phyloP scores from a whole-genome alignment of 306 rosid genomes.

The Cucumis hystrix region DNA sequence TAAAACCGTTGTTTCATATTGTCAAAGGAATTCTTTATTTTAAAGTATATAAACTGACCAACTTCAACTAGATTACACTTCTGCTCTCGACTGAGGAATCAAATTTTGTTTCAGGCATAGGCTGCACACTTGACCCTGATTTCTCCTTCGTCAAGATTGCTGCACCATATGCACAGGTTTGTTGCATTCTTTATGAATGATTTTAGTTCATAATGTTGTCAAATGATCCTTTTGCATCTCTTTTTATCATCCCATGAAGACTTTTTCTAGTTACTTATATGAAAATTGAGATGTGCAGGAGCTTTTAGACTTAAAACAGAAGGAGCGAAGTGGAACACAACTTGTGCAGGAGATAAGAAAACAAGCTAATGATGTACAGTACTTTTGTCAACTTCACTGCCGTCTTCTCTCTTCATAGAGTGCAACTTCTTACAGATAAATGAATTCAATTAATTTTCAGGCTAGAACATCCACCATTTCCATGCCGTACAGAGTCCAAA shows the following conservation, averaged over 20 bases:
- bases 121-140: slow-evolving; percentile 63
- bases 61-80: background rate
- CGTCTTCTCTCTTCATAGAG: slow-evolving; percentile 6
- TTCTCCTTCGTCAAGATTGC: slow-evolving; percentile 91
- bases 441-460: slow-evolving; percentile 17
- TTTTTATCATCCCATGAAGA: background rate
- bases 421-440: background rate
- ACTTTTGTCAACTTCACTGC: background rate
- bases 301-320: slow-evolving; percentile 70
- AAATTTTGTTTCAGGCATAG: slow-evolving; percentile 44
- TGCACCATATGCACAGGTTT: slow-evolving; percentile 95
- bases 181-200: background rate
- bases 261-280: background rate
- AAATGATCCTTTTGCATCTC: background rate
- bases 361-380: slow-evolving; percentile 70
- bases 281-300: slow-evolving; percentile 32
- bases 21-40: background rate
- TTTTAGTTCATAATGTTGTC: background rate
- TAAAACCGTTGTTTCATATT: background rate
- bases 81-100: background rate
- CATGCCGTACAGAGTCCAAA: slow-evolving; percentile 94
- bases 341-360: slow-evolving; percentile 71
- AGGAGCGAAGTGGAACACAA: slow-evolving; percentile 39
- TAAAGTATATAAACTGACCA: background rate
- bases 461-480: slow-evolving; percentile 74